A percentile compares a stretch with the other conserved stretches of the same genome.
These are phyloP conservation scores for Cryphonectria naterciae DNA, from an alignment of 2,329 filamentous ascomycete genomes.

Conservation along the genomic window DNA sequence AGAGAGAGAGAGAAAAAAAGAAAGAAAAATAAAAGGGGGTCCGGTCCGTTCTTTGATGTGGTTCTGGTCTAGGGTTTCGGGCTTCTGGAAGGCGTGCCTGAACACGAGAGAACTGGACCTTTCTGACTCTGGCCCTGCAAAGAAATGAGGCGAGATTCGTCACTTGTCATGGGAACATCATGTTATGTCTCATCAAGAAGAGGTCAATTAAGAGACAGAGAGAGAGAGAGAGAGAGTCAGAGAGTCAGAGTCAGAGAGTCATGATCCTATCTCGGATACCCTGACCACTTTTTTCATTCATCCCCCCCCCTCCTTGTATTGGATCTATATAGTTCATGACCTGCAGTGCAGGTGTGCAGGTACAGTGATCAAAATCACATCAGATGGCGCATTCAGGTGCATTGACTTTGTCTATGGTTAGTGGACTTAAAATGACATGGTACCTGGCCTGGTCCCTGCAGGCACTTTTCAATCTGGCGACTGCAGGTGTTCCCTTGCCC, in stretches of 20 bases:
- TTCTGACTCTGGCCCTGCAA: neutral
- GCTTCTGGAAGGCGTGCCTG: neutral
- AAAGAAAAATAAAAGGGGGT: neutral
- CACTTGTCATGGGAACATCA: neutral
- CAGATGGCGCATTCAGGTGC: conserved; percentile 6
- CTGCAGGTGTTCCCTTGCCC: neutral
- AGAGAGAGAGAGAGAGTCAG: too few relatives aligned
- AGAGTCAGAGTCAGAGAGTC: too few relatives aligned
- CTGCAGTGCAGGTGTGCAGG: neutral
- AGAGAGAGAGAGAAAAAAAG: neutral
- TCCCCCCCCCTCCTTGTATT: neutral
- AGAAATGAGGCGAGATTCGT: neutral
- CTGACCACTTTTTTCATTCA: too few relatives aligned
- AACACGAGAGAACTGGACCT: neutral
- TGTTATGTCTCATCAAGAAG: neutral
- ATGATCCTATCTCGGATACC: neutral
- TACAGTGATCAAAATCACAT: neutral
- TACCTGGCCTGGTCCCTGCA: conserved; percentile 3
- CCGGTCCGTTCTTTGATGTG: neutral
- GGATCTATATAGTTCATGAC: neutral
- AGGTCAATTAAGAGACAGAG: neutral
- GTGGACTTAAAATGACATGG: neutral
- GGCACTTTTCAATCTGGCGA: neutral
- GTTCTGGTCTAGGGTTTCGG: neutral
- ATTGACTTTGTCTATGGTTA: neutral